These are phyloP conservation scores for Cordyceps militaris DNA, from an alignment of 2,329 filamentous ascomycete species.

Conservation along the genomic window DNA sequence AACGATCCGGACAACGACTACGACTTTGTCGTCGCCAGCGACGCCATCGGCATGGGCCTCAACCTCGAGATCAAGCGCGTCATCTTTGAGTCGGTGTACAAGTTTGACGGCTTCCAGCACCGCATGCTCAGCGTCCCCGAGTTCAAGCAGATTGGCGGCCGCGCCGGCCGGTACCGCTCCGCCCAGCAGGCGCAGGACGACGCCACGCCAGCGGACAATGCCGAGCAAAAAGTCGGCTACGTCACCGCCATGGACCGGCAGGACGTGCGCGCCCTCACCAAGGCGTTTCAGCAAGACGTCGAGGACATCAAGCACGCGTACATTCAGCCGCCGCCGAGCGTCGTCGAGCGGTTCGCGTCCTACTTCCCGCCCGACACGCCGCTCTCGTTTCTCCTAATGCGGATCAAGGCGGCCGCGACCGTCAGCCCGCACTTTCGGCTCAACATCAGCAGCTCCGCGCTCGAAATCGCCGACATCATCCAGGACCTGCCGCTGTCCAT, in stretches of 20 bases:
- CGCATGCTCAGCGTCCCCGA: slow-evolving; percentile 63
- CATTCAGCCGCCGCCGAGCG: slow-evolving; percentile 61
- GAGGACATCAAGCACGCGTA: slow-evolving; percentile 63
- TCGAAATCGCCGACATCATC: slow-evolving; percentile 66
- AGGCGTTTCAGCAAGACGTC: slow-evolving; percentile 57
- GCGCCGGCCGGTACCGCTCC: slow-evolving; percentile 79
- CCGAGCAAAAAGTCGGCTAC: slow-evolving; percentile 48
- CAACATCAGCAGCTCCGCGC: slow-evolving; percentile 46
- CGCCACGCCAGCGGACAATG: slow-evolving; percentile 16
- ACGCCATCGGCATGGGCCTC: slow-evolving; percentile 95
- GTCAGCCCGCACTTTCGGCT: slow-evolving; percentile 64
- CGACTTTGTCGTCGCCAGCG: slow-evolving; percentile 86
- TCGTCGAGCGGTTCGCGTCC: slow-evolving; percentile 68
- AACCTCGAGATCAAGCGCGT: slow-evolving; percentile 90
- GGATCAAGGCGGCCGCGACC: slow-evolving; percentile 61
- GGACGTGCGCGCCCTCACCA: slow-evolving; percentile 57
- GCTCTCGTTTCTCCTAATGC: slow-evolving; percentile 73
- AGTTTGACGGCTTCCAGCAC: slow-evolving; percentile 56
- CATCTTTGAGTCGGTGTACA: slow-evolving; percentile 72
- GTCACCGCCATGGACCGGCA: slow-evolving; percentile 71
- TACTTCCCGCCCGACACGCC: slow-evolving; percentile 79
- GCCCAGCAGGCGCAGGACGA: slow-evolving; percentile 47
- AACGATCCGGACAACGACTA: slow-evolving; percentile 95
- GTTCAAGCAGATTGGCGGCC: slow-evolving; percentile 89
- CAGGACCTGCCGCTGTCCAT: slow-evolving; percentile 64